Evolutionary conservation across 176 grass and related monocot species (phyloP).

Genomic region (Hyparrhenia diplandra): DNA sequence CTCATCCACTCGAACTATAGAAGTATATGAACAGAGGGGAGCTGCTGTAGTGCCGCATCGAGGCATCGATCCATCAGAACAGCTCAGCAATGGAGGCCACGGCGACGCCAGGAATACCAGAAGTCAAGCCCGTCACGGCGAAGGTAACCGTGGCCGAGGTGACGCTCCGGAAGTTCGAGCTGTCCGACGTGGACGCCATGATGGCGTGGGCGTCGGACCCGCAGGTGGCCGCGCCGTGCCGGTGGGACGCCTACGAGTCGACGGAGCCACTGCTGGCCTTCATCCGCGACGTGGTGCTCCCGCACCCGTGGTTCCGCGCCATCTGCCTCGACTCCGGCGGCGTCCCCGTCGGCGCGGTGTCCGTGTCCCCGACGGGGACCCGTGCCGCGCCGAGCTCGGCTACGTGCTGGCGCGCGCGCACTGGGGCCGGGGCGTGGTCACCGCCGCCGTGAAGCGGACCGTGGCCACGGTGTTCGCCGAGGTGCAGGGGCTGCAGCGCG

Average conservation of each 20-base stretch:
- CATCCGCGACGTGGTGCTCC: conserved; percentile 47
- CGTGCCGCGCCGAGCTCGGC: conserved; percentile 55
- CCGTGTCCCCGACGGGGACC: conserved; percentile 46
- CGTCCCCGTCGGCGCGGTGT: conserved; percentile 45
- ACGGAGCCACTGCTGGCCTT: conserved; percentile 48
- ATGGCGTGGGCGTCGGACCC: conserved; percentile 79
- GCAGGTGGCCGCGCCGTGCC: conserved; percentile 41
- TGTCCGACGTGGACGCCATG: conserved; percentile 65
- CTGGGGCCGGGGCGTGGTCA: conserved; percentile 67
- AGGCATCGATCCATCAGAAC: too few species aligned
- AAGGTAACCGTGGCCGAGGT: conserved; percentile 3
- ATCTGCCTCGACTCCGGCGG: conserved; percentile 38
- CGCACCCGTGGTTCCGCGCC: conserved; percentile 72
- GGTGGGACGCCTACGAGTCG: conserved; percentile 67
- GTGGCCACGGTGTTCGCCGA: conserved; percentile 36
- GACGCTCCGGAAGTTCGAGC: conserved; percentile 49
- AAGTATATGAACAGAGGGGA: too few species aligned
- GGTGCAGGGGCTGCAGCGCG: conserved; percentile 54
- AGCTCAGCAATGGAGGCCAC: neutral
- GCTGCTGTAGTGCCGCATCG: too few species aligned
- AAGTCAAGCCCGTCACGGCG: neutral
- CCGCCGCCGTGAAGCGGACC: conserved; percentile 47
- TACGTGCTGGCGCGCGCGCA: conserved; percentile 60
- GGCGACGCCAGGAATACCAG: neutral
- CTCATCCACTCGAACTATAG: too few species aligned